Base-by-base conservation (phyloP, 2,329 filamentous ascomycete genomes). In the Geosmithia flava region DNA sequence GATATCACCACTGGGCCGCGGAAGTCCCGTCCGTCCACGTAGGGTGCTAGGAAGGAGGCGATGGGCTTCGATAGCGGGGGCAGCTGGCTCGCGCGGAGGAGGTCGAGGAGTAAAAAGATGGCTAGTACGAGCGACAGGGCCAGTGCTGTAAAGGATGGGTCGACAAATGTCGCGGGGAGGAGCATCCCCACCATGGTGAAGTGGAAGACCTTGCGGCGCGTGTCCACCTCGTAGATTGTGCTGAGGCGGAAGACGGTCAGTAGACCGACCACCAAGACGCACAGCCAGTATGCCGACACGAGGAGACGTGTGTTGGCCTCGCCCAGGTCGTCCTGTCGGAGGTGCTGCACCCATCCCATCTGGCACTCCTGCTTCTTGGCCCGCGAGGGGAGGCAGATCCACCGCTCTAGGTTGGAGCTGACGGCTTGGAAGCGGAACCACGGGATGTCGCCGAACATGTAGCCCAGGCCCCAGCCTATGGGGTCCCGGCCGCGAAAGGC, bases 161-260 rank as follows among this genome's bases (percentile, higher is more conserved):
- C 93, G 53, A 97, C 69, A 60, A 81, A 96, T 2, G 84, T 86
- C 1, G 87, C 81, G 0, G 93, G 90, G 2, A 97, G 74, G 49
- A 98, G 83, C 87, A 98, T 96, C 49, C 81, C 81, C 7, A 97
- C 91, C 85, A 97, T 97, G 76, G 91, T 95, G 55, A 94, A 94
- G 64, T 98, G 93, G 63, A 98, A 98, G 20, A 97, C 87, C 65
- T 98, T 98, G 46, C 93, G 81, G 46, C 93, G 80, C 1, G 93
- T 98, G 66, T 98, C 93, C 44, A 98, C 91, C 65, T 96, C 90
- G 54, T 86, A 90, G 46, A 87, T 71, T 3, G 80, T 71, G 41
- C 84, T 86, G 39, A 95, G 75, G 42, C 75, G 78, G 47, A 93
- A 78, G 7, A 96, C 87, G 3, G 86, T 72, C 10, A 80, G 67